These are phyloP conservation scores for Tulasnella sp. DNA, from an alignment of 768 basidiomycete genomes.

Conservation along the genomic window DNA sequence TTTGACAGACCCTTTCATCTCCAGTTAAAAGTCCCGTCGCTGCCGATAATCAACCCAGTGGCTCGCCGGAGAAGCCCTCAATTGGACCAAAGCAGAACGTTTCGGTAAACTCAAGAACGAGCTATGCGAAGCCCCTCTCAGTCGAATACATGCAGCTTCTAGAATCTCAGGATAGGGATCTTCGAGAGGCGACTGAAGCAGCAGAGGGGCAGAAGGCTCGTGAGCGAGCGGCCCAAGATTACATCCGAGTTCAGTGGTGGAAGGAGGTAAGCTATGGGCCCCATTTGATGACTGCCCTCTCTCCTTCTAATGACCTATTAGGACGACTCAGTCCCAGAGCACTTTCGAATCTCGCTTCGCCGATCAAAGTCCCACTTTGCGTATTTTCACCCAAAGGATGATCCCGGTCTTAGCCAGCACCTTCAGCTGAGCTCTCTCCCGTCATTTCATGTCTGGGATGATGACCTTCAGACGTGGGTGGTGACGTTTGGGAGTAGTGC, in stretches of 20 bases:
- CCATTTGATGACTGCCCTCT: background rate
- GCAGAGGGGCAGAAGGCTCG: background rate
- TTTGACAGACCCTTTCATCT: background rate
- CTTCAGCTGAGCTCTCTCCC: background rate
- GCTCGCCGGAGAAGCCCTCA: background rate
- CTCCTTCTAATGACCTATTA: background rate
- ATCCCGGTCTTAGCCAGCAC: background rate
- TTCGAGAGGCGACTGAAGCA: background rate
- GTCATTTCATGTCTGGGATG: background rate
- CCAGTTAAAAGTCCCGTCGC: background rate
- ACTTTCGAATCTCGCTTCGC: background rate
- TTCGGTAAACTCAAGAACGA: background rate
- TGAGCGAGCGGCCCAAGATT: background rate
- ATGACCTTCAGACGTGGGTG: background rate
- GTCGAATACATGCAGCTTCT: background rate
- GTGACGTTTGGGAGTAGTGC: background rate
- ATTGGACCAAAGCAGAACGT: too few species aligned
- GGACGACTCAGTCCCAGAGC: background rate
- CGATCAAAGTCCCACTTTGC: background rate
- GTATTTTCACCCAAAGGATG: background rate
- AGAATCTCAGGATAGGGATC: background rate
- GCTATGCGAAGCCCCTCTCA: background rate
- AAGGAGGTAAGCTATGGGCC: background rate
- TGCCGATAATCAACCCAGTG: background rate
- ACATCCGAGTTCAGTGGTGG: background rate